Percentiles rank a stretch among this genome's conserved stretches.
Evolutionary conservation across 768 basidiomycete species (phyloP).

Genomic region (Tephrocybe sp.): DNA sequence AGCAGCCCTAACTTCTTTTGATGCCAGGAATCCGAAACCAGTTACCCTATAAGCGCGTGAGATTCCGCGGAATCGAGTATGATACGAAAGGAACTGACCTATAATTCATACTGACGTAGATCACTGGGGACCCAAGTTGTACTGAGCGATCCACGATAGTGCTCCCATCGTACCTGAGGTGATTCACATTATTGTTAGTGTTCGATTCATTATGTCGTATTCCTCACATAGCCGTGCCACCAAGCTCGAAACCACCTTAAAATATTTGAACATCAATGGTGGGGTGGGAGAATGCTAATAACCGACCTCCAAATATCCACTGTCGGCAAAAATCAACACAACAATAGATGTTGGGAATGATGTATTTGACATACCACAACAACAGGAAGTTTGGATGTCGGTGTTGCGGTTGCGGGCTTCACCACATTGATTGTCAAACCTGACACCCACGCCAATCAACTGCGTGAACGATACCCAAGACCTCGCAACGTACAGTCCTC

Average conservation of each 20-base stretch:
- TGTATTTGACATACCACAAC: slow-evolving; percentile 45
- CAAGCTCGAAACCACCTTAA: slow-evolving; percentile 27
- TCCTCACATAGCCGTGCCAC: slow-evolving; percentile 33
- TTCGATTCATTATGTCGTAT: slow-evolving; percentile 23
- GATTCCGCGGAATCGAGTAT: background rate
- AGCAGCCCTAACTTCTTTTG: slow-evolving; percentile 40
- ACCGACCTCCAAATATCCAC: slow-evolving; percentile 49
- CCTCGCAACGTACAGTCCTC: slow-evolving; percentile 41
- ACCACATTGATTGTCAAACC: slow-evolving; percentile 54
- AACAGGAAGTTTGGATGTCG: slow-evolving; percentile 47
- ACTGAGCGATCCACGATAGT: slow-evolving; percentile 43
- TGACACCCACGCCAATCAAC: slow-evolving; percentile 8
- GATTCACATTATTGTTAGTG: background rate
- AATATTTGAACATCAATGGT: background rate
- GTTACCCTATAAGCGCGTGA: slow-evolving; percentile 3
- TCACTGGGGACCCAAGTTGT: slow-evolving; percentile 39
- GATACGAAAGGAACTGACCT: slow-evolving; percentile 19
- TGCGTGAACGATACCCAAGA: background rate
- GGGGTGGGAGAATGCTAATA: background rate
- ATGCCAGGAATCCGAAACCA: slow-evolving; percentile 43
- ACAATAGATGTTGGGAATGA: background rate
- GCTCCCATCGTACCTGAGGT: slow-evolving; percentile 36
- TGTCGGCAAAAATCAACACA: slow-evolving; percentile 12
- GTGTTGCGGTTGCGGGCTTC: slow-evolving; percentile 37
- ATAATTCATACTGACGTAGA: slow-evolving; percentile 56